Base-by-base conservation (phyloP, 129 eudicot species). In the Artemisia argyi region DNA sequence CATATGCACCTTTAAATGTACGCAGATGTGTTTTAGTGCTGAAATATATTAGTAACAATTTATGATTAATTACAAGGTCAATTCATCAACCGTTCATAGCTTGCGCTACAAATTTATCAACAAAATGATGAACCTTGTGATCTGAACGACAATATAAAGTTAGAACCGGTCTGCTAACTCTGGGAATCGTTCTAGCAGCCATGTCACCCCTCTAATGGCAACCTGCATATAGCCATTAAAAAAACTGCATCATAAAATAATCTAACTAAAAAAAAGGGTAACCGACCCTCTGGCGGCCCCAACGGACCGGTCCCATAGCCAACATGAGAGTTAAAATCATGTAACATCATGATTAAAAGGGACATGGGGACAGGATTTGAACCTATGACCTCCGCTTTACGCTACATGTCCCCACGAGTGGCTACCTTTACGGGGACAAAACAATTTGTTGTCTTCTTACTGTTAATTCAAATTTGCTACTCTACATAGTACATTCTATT, bases 151-250 rank as follows among this genome's bases (percentile, higher is more conserved):
- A 35, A 5, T 24, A 61, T 2, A 62, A 39, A 64, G 39, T 81
- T 72, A 89, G 61, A 92, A 80, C 49, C 78, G 71, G 17, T 92
- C 95, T 39, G 89, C 96, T 78, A 92, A 79, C 58, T 78, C 79
- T 15, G 98, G 98, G 76, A 92, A 92, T 44, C 76, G 82, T 72
- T 87, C 85, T 75, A 92, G 98, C 85, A 92, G 83, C 98, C 98
- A 92, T 73, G 96, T 82, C 44, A 92, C 96, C 3, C 89, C 91
- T 83, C 95, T 87, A 58, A 92, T 92, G 42, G 86, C 85, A 79
- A 73, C 88, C 96, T 89, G 89, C 63, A 79, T 39, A 77, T 8
- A 53, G 65, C 42, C 73, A 30, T 76, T 58, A 39, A 39, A 48
- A 56, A 58, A 11, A 56, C 8, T 57, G 26, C 10, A 10, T 71